Percentiles rank a stretch among this genome's conserved stretches.
phyloP scores from a whole-genome alignment of 179 eudicot species.

The Silene noctiflora region DNA sequence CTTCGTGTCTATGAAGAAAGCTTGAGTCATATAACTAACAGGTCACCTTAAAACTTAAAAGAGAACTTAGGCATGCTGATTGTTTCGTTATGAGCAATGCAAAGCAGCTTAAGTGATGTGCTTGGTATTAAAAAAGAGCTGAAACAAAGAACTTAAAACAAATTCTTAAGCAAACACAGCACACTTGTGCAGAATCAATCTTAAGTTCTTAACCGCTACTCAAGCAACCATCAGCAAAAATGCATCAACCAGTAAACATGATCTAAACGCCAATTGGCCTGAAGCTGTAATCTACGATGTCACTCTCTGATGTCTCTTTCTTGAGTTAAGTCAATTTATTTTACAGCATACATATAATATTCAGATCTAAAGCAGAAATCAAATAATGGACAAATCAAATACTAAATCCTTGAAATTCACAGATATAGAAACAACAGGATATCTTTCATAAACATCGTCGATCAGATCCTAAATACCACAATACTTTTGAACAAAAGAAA shows the following conservation, averaged over 20 bases:
- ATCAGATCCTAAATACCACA: conserved; percentile 1
- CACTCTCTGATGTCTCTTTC: neutral
- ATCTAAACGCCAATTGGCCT: neutral
- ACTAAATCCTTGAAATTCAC: neutral
- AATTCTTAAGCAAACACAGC: neutral
- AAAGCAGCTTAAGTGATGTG: neutral
- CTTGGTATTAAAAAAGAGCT: neutral
- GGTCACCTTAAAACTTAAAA: neutral
- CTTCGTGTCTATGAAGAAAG: neutral
- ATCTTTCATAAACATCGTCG: neutral
- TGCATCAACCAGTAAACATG: neutral
- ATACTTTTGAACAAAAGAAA: neutral
- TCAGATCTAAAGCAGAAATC: neutral
- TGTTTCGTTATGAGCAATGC: neutral
- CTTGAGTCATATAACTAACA: neutral
- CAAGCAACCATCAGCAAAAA: neutral
- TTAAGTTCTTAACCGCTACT: neutral
- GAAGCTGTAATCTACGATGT: neutral
- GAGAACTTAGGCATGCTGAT: neutral
- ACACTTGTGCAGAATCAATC: neutral
- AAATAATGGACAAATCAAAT: neutral
- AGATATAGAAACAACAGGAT: conserved; percentile 7
- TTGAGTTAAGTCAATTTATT: neutral
- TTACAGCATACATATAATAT: neutral
- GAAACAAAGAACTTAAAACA: neutral